phyloP scores from a whole-genome alignment of 164 flowering plant genomes.

The Magnolia sinica region DNA sequence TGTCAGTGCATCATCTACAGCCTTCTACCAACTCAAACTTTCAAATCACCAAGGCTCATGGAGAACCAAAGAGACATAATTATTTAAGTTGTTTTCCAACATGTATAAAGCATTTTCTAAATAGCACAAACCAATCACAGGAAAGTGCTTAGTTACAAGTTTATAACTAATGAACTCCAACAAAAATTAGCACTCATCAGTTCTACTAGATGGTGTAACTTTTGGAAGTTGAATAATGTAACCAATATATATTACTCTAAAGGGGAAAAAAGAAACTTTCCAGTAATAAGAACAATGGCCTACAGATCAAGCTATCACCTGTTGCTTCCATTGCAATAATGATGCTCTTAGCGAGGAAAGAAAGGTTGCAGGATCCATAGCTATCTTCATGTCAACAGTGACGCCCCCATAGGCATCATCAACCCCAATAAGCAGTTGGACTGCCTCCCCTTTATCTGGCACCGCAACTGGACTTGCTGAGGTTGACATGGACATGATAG shows the following conservation, averaged over 20 bases:
- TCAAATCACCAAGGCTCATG: neutral
- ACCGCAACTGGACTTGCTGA: conserved; percentile 5
- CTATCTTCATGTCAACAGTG: conserved; percentile 41
- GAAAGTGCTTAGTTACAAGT: too few relatives aligned
- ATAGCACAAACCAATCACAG: too few relatives aligned
- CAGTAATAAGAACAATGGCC: neutral
- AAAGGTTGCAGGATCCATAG: conserved; percentile 44
- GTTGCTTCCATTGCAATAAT: conserved; percentile 41
- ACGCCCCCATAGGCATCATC: conserved; percentile 52
- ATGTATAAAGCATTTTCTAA: too few relatives aligned
- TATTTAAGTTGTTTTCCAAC: too few relatives aligned
- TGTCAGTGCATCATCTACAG: neutral
- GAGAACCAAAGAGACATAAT: neutral
- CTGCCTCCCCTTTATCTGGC: conserved; percentile 23
- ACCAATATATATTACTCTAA: neutral
- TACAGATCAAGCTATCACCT: conserved; percentile 27
- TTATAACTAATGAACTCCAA: too few relatives aligned
- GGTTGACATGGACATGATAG: conserved; percentile 20
- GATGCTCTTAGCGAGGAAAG: conserved; percentile 38
- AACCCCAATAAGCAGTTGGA: conserved; percentile 29
- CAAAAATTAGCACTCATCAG: neutral
- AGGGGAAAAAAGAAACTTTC: neutral
- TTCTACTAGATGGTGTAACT: neutral
- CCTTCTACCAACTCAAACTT: neutral
- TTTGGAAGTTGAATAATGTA: neutral